A percentile compares a stretch with the other conserved stretches of the same genome.
phyloP scores from a whole-genome alignment of 2,329 filamentous ascomycete genomes.

The Ceratocystis smalleyi region DNA sequence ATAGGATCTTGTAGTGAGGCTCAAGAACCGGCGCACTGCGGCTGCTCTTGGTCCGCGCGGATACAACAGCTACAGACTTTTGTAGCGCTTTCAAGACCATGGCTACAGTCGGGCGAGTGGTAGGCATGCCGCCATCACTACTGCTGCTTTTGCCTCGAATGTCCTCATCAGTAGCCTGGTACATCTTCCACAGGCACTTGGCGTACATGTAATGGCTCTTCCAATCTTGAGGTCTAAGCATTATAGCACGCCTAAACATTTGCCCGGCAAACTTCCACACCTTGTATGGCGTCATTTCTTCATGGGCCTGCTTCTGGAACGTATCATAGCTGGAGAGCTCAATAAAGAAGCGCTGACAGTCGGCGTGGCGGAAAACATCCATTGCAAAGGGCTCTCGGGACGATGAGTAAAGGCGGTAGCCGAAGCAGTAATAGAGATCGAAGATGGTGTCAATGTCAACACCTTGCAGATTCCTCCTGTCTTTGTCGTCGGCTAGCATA shows the following conservation, averaged over 20 bases:
- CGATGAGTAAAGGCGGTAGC: constrained; percentile 45
- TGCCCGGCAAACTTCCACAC: constrained; percentile 46
- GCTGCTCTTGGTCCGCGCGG: constrained; percentile 37
- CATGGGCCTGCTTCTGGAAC: constrained; percentile 36
- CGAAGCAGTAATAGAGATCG: constrained; percentile 45
- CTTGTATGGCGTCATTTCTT: constrained; percentile 43
- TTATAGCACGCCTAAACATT: constrained; percentile 41
- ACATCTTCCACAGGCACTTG: constrained; percentile 51
- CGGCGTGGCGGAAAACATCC: constrained; percentile 43
- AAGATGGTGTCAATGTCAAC: constrained; percentile 25
- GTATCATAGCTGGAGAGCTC: constrained; percentile 35
- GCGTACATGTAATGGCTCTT: constrained; percentile 47
- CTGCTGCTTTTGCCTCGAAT: constrained; percentile 17
- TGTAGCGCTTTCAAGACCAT: constrained; percentile 36
- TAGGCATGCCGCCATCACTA: constrained; percentile 8
- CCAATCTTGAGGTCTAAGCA: constrained; percentile 39
- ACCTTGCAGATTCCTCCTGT: constrained; percentile 2
- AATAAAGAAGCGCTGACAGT: constrained; percentile 43
- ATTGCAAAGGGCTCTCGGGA: constrained; percentile 47
- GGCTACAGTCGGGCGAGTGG: constrained; percentile 25
- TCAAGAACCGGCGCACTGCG: constrained; percentile 67
- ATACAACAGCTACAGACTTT: constrained; percentile 35
- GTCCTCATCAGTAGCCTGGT: constrained; percentile 35
- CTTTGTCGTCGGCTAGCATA: constrained; percentile 20
- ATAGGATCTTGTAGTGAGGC: constrained; percentile 82